Percentiles rank a stretch among this genome's conserved stretches.
Conservation (phyloP, 1,284 basidiomycete species). For the Ustilago bromivora region DNA sequence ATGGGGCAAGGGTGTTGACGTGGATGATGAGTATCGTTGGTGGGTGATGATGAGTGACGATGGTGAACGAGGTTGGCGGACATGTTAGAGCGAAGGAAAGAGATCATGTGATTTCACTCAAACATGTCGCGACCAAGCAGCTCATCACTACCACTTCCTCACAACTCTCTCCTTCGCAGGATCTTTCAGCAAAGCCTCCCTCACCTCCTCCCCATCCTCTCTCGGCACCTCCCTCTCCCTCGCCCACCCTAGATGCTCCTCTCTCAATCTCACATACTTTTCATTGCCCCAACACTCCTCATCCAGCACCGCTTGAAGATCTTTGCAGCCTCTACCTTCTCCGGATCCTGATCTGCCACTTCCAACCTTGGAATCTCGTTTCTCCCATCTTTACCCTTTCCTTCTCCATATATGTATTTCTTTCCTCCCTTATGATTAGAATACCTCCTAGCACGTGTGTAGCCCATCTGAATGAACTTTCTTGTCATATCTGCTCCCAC, state of each 20-base stretch:
- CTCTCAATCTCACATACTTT: slow-evolving; percentile 24
- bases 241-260: slow-evolving; percentile 29
- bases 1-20: no score
- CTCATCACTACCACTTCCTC: slow-evolving; percentile 13
- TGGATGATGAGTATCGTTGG: no score
- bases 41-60: no score
- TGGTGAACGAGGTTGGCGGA: no score
- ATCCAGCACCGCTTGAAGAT: slow-evolving; percentile 39
- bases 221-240: not conserved
- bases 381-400: slow-evolving; percentile 4
- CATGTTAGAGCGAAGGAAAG: no score
- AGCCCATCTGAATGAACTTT: slow-evolving; percentile 53
- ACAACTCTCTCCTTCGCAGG: slow-evolving; percentile 13
- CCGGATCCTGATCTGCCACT: slow-evolving; percentile 29
- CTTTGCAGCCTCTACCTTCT: slow-evolving; percentile 43
- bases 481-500: slow-evolving; percentile 43
- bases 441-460: slow-evolving; percentile 45
- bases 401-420: slow-evolving; percentile 28
- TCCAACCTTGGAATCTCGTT: slow-evolving; percentile 20
- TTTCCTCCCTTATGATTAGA: slow-evolving; percentile 49
- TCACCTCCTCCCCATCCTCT: slow-evolving; percentile 18
- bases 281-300: slow-evolving; percentile 33
- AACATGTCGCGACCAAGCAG: not conserved
- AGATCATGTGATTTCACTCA: not conserved
- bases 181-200: slow-evolving; percentile 15